Evolutionary conservation across 1,139 yeast genomes (phyloP), one percentile per base, ranked within the genome.

Genomic region (Pichia sp.): DNA sequence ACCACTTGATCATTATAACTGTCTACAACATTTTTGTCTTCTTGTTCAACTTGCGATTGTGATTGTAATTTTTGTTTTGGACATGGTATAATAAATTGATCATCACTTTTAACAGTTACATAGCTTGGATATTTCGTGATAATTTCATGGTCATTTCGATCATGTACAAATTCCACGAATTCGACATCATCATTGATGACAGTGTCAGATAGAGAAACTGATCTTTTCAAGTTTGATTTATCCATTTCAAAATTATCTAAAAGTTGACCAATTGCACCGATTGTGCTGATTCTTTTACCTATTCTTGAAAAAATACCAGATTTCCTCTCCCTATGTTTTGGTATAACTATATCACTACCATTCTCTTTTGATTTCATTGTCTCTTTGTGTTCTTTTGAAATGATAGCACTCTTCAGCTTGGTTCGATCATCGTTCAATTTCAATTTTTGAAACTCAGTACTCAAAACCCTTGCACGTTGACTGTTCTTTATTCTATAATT

Each of bases 251-350:
- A 34, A 20, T 11, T 41, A 2, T 44, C 47, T 15, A 35, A 12
- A 4, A 38, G 8, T 16, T 22, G 23, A 24, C 43, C 44, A 13
- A 41, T 11, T 25, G 47, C 29, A 5, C 51, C 43, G 20, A 48
- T 16, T 18, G 48, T 42, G 16, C 51, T 48, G 8, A 48, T 39
- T 32, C 51, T 29, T 29, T 48, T 48, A 24, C 48, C 43, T 4
- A 45, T 3, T 18, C 38, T 43, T 4, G 42, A 22, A 4, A 44
- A 25, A 9, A 47, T 23, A 7, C 26, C 29, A 22, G 27, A 12
- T 11, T 25, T 24, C 16, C n/a, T 30, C 7, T n/a, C 24, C 6
- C 24, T 38, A 16, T 13, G 40, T 4, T 38, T 24, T 9, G 22
- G 22, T 4, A 38, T 24, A 16, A 6, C 4, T 22, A 23, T 30